phyloP scores from a whole-genome alignment of 441 rosid species.

The Corymbia calophylla region DNA sequence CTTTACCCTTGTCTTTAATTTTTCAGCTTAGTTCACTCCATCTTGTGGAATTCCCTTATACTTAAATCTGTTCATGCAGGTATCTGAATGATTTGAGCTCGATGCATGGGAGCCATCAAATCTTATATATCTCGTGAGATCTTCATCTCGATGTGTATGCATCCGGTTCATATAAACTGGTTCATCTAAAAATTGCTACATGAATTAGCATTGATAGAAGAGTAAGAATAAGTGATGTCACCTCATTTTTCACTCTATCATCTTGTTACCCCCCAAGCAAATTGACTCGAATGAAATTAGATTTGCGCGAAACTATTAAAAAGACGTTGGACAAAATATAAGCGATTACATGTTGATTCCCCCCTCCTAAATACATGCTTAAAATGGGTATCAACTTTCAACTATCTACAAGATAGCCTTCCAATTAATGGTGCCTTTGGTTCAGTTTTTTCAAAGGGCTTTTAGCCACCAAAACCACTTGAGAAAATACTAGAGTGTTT shows the following conservation, averaged over 20 bases:
- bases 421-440: background rate
- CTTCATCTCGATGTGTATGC: background rate
- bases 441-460: too few relatives aligned
- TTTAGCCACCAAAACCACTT: too few relatives aligned
- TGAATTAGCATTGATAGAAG: background rate
- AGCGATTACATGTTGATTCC: background rate
- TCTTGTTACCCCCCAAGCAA: background rate
- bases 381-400: background rate
- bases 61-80: background rate
- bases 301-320: background rate
- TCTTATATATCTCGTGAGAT: background rate
- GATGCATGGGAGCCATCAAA: background rate
- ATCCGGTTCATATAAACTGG: background rate
- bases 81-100: background rate
- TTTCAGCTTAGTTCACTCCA: background rate
- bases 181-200: background rate
- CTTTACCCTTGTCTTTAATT: background rate
- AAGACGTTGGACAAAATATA: background rate
- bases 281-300: background rate
- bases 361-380: background rate
- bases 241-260: background rate
- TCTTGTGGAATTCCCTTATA: background rate
- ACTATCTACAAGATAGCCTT: background rate
- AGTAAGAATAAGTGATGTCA: background rate
- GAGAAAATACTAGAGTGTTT: too few relatives aligned